phyloP scores from a whole-genome alignment of 1,284 basidiomycete genomes.

The Fistulinella cinereoalba region DNA sequence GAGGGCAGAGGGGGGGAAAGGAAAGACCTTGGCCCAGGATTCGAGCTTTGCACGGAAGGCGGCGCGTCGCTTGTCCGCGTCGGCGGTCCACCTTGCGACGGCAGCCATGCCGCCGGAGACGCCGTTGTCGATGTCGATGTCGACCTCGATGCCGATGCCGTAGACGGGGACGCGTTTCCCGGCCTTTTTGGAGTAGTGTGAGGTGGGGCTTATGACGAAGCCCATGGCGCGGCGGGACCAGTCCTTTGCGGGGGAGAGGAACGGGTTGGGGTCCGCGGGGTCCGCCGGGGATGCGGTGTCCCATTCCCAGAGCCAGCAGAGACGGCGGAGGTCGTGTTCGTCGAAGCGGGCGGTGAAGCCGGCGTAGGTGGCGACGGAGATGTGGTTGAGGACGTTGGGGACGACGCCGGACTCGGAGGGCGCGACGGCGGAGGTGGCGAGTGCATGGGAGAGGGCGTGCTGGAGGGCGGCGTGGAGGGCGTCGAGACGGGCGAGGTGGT shows the following conservation, averaged over 20 bases:
- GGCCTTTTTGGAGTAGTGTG: constrained; percentile 62
- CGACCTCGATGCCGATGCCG: constrained; percentile 80
- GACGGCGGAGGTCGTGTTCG: constrained; percentile 61
- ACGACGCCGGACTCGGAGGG: constrained; percentile 70
- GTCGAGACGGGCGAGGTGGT: constrained; percentile 56
- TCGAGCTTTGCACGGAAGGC: constrained; percentile 59
- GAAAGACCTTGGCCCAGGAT: constrained; percentile 59
- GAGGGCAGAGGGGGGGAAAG: neutral
- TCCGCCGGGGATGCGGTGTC: constrained; percentile 45
- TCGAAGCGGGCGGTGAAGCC: constrained; percentile 63
- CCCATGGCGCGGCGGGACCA: constrained; percentile 80
- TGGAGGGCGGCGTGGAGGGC: constrained; percentile 66
- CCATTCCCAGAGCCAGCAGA: constrained; percentile 91
- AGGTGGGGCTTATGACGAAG: constrained; percentile 65
- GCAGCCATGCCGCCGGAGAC: constrained; percentile 79
- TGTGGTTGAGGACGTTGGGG: constrained; percentile 73
- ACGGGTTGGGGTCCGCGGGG: constrained; percentile 67
- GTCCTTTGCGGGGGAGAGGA: constrained; percentile 58
- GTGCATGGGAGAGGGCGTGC: constrained; percentile 75
- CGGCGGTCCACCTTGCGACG: constrained; percentile 79
- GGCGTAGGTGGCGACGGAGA: constrained; percentile 65
- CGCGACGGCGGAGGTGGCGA: constrained; percentile 76
- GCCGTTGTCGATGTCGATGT: constrained; percentile 76
- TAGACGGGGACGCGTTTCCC: constrained; percentile 71
- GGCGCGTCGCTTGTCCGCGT: constrained; percentile 55